Conservation (phyloP, 2,329 filamentous ascomycete genomes). For the Diaporthe eres region DNA sequence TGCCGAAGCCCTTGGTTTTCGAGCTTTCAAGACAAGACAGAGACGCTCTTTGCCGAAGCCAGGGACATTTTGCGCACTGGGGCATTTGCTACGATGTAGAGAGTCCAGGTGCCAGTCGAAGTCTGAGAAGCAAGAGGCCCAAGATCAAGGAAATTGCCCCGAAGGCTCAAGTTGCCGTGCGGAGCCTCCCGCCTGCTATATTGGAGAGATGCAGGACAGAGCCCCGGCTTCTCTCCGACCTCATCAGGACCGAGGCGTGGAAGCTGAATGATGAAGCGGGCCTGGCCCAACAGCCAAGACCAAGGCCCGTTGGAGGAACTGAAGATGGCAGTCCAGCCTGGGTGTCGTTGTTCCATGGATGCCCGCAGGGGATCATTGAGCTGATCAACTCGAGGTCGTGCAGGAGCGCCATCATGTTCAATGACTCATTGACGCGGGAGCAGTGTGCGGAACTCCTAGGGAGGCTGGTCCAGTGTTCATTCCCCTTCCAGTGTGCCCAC, state of each 20-base stretch:
- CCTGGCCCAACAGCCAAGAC: constrained; percentile 2
- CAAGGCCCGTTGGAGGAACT: not conserved
- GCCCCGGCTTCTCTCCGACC: constrained; percentile 78
- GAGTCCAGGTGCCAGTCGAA: not conserved
- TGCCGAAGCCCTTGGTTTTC: constrained; percentile 73
- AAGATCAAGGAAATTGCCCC: constrained; percentile 17
- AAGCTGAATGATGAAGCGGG: constrained; percentile 64
- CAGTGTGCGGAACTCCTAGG: constrained; percentile 73
- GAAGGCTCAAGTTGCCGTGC: constrained; percentile 43
- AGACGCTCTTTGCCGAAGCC: constrained; percentile 67
- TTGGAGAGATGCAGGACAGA: constrained; percentile 81
- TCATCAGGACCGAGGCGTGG: constrained; percentile 84
- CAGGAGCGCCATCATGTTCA: constrained; percentile 89
- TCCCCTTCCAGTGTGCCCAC: constrained; percentile 89
- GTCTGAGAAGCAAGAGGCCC: not conserved
- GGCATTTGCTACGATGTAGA: constrained; percentile 74
- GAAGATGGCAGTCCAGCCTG: constrained; percentile 57
- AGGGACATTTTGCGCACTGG: constrained; percentile 77
- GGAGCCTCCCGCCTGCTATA: constrained; percentile 78
- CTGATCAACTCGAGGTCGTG: constrained; percentile 83
- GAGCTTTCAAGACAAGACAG: constrained; percentile 74
- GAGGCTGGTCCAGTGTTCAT: constrained; percentile 72
- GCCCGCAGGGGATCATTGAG: constrained; percentile 82
- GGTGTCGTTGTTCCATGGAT: constrained; percentile 75
- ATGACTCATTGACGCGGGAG: constrained; percentile 72